A percentile compares a stretch with the other conserved stretches of the same genome.
Evolutionary conservation across 345 rosid species (phyloP).

Genomic region (Abelmoschus esculentus): DNA sequence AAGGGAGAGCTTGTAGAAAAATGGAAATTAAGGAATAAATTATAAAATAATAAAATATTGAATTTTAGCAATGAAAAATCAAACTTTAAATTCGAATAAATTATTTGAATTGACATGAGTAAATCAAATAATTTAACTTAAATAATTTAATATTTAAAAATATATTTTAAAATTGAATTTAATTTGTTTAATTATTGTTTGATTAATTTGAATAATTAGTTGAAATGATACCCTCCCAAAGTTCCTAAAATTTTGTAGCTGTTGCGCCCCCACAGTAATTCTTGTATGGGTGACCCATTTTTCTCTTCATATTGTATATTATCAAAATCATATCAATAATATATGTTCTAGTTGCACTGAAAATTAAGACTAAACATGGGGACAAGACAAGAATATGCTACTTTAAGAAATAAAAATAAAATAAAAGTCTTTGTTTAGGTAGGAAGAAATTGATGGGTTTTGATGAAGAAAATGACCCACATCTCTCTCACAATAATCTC

Average conservation of each 20-base stretch:
- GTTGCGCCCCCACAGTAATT: conserved; percentile 15
- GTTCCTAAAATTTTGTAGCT: conserved; percentile 15
- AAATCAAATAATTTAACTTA: too few species aligned
- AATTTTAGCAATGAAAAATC: too few species aligned
- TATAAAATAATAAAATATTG: too few species aligned
- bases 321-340: conserved; percentile 13
- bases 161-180: too few species aligned
- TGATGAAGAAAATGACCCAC: conserved; percentile 28
- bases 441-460: conserved; percentile 33
- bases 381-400: conserved; percentile 15
- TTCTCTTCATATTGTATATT: not conserved
- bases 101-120: too few species aligned
- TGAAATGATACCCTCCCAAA: conserved; percentile 5
- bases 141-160: too few species aligned
- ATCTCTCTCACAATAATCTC: not conserved
- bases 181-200: too few species aligned
- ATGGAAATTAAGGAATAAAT: too few species aligned
- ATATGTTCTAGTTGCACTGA: conserved; percentile 7
- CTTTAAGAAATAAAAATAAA: conserved; percentile 16
- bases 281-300: not conserved
- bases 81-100: too few species aligned
- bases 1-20: too few species aligned
- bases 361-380: conserved; percentile 15
- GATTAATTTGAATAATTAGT: too few species aligned
- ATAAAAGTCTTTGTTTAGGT: conserved; percentile 54